Evolutionary conservation across 345 rosid genomes (phyloP).

Genomic region (Eucalyptus virginea): DNA sequence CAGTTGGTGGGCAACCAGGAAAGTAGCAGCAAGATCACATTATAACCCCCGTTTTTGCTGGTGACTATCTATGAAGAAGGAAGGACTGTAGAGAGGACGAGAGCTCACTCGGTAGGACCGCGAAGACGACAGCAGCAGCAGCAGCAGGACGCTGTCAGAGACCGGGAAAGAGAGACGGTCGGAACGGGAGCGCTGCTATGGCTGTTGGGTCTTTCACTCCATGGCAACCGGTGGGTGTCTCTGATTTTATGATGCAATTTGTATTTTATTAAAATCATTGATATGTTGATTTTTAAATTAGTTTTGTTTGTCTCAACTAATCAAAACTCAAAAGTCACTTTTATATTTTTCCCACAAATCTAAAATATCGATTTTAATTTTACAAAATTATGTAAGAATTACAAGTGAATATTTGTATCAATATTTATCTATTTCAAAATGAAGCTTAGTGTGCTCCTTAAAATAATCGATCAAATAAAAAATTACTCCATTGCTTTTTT

Average conservation of each 20-base stretch:
- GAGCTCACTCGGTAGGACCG: background rate
- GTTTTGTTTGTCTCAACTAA: background rate
- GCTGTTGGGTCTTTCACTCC: background rate
- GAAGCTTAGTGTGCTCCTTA: background rate
- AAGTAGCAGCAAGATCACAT: background rate
- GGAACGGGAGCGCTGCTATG: background rate
- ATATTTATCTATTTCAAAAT: accelerated
- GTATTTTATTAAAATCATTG: background rate
- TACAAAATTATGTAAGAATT: background rate
- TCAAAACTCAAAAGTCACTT: background rate
- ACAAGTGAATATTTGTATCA: background rate
- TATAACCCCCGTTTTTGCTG: background rate
- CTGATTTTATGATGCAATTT: background rate
- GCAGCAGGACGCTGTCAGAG: background rate
- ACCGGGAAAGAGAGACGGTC: background rate
- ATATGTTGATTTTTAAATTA: background rate
- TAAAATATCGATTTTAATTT: background rate
- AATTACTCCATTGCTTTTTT: accelerated
- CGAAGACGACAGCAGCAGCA: background rate
- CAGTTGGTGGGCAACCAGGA: background rate
- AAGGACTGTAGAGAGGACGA: background rate
- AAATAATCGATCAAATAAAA: no score
- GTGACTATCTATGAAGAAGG: background rate
- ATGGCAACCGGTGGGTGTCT: background rate
- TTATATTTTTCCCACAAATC: background rate